Percentiles rank a stretch among this genome's conserved stretches.
Conservation (phyloP, 2,329 filamentous ascomycete species). For the Epichloe scottii region DNA sequence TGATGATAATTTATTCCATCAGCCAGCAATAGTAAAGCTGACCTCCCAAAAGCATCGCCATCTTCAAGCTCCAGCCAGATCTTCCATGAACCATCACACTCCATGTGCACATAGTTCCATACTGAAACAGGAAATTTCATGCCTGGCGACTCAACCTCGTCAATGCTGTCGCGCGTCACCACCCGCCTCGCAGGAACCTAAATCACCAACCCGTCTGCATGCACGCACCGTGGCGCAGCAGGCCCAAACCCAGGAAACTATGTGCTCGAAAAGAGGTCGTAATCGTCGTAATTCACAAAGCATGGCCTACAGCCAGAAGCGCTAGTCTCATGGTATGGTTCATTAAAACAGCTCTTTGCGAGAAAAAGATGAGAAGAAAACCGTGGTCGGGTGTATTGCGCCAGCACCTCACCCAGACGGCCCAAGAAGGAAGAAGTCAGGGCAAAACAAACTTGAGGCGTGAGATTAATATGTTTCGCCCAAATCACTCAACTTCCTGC, state of each 20-base stretch:
- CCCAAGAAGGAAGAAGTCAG: not conserved
- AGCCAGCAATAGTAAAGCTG: too few relatives aligned
- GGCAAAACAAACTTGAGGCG: not conserved
- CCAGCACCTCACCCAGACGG: constrained; percentile 4
- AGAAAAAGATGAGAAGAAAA: constrained; percentile 3
- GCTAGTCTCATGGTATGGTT: constrained; percentile 5
- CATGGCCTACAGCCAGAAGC: not conserved
- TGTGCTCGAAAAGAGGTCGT: constrained; percentile 4
- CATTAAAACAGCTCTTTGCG: constrained; percentile 3
- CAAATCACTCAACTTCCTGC: constrained; percentile 33
- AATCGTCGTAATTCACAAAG: constrained; percentile 5
- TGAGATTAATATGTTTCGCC: constrained; percentile 38
- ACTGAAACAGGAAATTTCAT: too few relatives aligned
- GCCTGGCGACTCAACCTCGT: too few relatives aligned
- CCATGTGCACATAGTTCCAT: too few relatives aligned
- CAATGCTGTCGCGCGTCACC: too few relatives aligned
- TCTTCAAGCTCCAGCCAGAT: too few relatives aligned
- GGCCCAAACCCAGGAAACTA: constrained; percentile 1
- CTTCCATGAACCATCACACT: too few relatives aligned
- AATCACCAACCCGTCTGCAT: not conserved
- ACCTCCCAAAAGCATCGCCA: too few relatives aligned
- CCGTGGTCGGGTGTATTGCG: constrained; percentile 4
- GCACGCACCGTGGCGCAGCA: not conserved
- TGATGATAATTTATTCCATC: too few relatives aligned
- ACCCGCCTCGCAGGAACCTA: too few relatives aligned